phyloP scores from a whole-genome alignment of 768 basidiomycete species.

The Suillus occidentalis region DNA sequence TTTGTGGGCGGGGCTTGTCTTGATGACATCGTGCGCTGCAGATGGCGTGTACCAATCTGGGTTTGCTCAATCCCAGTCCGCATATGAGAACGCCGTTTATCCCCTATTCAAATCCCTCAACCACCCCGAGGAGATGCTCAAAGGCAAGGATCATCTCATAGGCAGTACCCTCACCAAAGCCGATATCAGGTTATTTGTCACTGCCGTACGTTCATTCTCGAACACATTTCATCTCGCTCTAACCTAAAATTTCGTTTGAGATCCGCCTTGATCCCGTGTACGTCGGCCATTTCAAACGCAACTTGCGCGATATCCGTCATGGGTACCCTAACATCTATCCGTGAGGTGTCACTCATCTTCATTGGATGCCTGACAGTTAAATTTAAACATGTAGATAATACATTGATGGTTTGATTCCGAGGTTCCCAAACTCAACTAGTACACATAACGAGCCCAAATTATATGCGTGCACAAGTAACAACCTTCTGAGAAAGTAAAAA shows the following conservation, averaged over 20 bases:
- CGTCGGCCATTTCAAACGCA: slow-evolving; percentile 92
- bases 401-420: too few relatives aligned
- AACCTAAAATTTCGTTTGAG: slow-evolving; percentile 33
- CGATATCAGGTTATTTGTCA: slow-evolving; percentile 88
- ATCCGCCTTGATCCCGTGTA: slow-evolving; percentile 91
- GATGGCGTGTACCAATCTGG: slow-evolving; percentile 89
- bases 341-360: slow-evolving; percentile 20
- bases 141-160: slow-evolving; percentile 79
- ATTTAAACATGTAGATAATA: too few relatives aligned
- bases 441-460: too few relatives aligned
- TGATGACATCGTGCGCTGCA: neutral
- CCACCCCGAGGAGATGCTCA: slow-evolving; percentile 73
- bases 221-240: neutral
- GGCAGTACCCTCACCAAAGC: slow-evolving; percentile 84
- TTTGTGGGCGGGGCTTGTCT: neutral
- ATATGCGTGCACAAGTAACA: too few relatives aligned
- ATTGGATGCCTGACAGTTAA: neutral
- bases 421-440: too few relatives aligned
- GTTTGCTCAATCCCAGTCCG: slow-evolving; percentile 78
- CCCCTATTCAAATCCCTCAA: slow-evolving; percentile 81
- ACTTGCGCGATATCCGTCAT: slow-evolving; percentile 79
- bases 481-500: too few relatives aligned
- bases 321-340: slow-evolving; percentile 83
- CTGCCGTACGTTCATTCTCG: slow-evolving; percentile 57
- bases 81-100: slow-evolving; percentile 76